phyloP scores from a whole-genome alignment of 2,329 filamentous ascomycete species.

The Ceratocystis diversiconidia region DNA sequence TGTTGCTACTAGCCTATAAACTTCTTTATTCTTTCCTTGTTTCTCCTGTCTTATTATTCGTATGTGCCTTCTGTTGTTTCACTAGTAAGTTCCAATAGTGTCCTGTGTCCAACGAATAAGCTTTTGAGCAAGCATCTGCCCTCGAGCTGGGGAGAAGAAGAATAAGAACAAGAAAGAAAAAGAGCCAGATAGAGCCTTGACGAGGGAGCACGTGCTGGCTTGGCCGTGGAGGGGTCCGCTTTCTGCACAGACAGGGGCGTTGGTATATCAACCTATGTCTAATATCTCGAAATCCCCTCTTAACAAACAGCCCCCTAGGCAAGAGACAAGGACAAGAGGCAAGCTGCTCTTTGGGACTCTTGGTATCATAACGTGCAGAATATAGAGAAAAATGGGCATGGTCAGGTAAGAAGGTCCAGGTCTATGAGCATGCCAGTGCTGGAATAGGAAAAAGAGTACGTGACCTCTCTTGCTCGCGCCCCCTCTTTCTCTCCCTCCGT shows the following conservation, averaged over 20 bases:
- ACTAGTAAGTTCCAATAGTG: not conserved
- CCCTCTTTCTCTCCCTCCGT: not conserved
- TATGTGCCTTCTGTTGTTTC: slow-evolving; percentile 1
- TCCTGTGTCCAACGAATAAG: not conserved
- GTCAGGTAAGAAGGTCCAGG: not conserved
- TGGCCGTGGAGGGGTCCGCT: not conserved
- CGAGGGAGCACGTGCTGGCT: not conserved
- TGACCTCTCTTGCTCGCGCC: not conserved
- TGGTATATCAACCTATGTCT: not conserved
- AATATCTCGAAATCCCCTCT: not conserved
- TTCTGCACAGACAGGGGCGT: not conserved
- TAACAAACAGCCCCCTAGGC: not conserved
- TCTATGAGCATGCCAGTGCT: not conserved
- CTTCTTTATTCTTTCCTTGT: not conserved
- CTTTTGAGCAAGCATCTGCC: not conserved
- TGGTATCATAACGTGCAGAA: not conserved
- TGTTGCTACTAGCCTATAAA: not conserved
- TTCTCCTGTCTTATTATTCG: too few species aligned
- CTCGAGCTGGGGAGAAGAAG: not conserved
- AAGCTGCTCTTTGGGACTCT: not conserved
- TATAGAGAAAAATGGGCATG: not conserved
- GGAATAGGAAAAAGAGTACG: not conserved
- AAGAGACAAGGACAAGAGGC: too few species aligned
- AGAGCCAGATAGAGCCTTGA: slow-evolving; percentile 1
- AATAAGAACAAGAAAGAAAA: not conserved